A percentile compares a stretch with the other conserved stretches of the same genome.
Evolutionary conservation across 352 stramenopile genomes (phyloP).

Genomic region (Globisporangium cylindrosporum): DNA sequence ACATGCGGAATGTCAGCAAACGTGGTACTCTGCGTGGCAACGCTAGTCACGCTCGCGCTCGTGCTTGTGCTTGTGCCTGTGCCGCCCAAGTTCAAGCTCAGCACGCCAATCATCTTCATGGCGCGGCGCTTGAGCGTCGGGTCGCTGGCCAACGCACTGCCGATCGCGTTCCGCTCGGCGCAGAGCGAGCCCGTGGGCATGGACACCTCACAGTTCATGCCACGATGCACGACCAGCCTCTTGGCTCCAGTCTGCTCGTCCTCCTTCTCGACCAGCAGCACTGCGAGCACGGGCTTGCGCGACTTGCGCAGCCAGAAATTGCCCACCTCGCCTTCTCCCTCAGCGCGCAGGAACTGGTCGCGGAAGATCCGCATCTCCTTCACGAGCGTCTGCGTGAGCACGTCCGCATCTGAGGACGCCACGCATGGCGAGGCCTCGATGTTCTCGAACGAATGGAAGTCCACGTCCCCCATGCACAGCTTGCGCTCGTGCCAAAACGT

Average conservation of each 20-base stretch:
- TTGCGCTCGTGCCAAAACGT: conserved; percentile 98
- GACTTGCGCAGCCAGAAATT: conserved; percentile 99
- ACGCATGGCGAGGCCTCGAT: conserved; percentile 95
- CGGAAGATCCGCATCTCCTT: conserved; percentile 91
- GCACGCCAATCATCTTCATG: conserved; percentile 95
- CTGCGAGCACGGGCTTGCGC: conserved; percentile 95
- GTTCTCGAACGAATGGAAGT: conserved; percentile 96
- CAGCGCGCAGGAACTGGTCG: conserved; percentile 76
- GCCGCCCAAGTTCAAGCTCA: conserved; percentile 76
- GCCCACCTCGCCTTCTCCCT: conserved; percentile 85
- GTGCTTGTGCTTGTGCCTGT: conserved; percentile 13
- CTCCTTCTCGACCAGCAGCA: conserved; percentile 93
- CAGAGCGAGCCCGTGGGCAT: conserved; percentile 96
- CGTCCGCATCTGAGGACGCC: conserved; percentile 70
- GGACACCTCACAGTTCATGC: conserved; percentile 99
- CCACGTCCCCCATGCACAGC: conserved; percentile 94
- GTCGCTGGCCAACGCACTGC: conserved; percentile 93
- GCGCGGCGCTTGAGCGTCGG: conserved; percentile 90
- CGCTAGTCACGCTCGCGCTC: conserved; percentile 8
- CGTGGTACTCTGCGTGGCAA: conserved; percentile 7
- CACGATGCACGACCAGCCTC: conserved; percentile 86
- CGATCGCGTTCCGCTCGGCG: conserved; percentile 98
- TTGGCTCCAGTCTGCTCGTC: conserved; percentile 38
- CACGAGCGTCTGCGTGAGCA: conserved; percentile 85
- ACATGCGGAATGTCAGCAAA: conserved; percentile 13